Evolutionary conservation across 495 filamentous ascomycete species (phyloP).

Genomic region (Lasiosphaeria ovina): DNA sequence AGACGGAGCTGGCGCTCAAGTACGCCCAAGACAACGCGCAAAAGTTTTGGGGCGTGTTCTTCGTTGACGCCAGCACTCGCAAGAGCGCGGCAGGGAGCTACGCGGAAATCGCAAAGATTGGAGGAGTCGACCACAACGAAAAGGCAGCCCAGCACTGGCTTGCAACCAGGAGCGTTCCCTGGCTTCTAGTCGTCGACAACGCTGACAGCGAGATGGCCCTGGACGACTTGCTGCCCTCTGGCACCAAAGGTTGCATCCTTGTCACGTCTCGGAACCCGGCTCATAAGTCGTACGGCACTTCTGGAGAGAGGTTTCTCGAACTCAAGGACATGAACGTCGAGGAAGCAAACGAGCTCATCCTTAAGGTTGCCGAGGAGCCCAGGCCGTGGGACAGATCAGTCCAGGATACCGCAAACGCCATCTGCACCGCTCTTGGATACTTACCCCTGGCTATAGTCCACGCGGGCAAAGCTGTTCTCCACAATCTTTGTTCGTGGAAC

Average conservation of each 20-base stretch:
- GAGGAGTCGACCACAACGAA: constrained; percentile 25
- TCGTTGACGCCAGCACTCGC: constrained; percentile 10
- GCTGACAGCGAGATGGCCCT: constrained; percentile 39
- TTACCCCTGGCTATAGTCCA: constrained; percentile 41
- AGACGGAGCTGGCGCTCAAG: constrained; percentile 39
- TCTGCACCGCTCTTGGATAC: constrained; percentile 33
- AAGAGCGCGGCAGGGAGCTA: constrained; percentile 16
- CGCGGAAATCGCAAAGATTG: constrained; percentile 27
- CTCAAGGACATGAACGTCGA: constrained; percentile 34
- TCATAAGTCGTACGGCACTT: constrained; percentile 30
- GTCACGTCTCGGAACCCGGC: constrained; percentile 41
- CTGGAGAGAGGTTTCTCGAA: constrained; percentile 25
- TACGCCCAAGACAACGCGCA: constrained; percentile 32
- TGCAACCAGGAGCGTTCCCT: constrained; percentile 24
- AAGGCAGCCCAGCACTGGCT: constrained; percentile 33
- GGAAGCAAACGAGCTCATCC: constrained; percentile 38
- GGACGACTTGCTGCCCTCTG: constrained; percentile 32
- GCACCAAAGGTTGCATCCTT: constrained; percentile 35
- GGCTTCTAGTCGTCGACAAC: constrained; percentile 41
- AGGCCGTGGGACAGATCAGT: constrained; percentile 19
- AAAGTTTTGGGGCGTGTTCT: constrained; percentile 25
- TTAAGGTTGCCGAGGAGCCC: constrained; percentile 36
- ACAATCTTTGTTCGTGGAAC: constrained; percentile 1
- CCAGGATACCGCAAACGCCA: constrained; percentile 22
- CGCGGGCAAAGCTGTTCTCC: constrained; percentile 34